Evolutionary conservation across 148 eudicot genomes (phyloP).

Genomic region (Nepenthes gracilis): DNA sequence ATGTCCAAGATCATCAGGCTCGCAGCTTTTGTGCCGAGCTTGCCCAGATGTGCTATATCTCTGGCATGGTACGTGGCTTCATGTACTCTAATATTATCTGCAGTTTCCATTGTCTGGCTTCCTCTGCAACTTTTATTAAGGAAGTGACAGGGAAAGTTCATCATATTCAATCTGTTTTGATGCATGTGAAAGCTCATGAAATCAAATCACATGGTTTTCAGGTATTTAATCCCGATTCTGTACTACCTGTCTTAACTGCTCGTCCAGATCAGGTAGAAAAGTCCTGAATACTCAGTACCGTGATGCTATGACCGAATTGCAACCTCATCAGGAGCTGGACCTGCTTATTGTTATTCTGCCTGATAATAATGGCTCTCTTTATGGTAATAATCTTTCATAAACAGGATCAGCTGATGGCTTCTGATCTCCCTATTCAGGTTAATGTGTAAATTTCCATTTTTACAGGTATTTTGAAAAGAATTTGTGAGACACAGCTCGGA

Average conservation of each 20-base stretch:
- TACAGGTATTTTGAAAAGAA: neutral
- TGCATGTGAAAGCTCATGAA: too few species aligned
- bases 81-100: neutral
- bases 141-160: neutral
- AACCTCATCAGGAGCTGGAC: neutral
- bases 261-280: neutral
- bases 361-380: neutral
- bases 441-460: neutral
- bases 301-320: neutral
- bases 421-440: neutral
- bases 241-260: neutral
- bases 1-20: slow-evolving; percentile 1
- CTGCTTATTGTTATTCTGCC: neutral
- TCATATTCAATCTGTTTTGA: neutral
- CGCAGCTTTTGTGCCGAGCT: neutral
- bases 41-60: neutral
- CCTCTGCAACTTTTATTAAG: too few species aligned
- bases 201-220: neutral
- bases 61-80: neutral
- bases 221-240: neutral
- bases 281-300: neutral
- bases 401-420: neutral
- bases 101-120: neutral
- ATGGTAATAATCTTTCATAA: neutral
- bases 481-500: neutral